Percentiles rank a stretch among this genome's conserved stretches.
phyloP scores from a whole-genome alignment of 2,329 filamentous ascomycete genomes.

The Rhinocladiella mackenziei region DNA sequence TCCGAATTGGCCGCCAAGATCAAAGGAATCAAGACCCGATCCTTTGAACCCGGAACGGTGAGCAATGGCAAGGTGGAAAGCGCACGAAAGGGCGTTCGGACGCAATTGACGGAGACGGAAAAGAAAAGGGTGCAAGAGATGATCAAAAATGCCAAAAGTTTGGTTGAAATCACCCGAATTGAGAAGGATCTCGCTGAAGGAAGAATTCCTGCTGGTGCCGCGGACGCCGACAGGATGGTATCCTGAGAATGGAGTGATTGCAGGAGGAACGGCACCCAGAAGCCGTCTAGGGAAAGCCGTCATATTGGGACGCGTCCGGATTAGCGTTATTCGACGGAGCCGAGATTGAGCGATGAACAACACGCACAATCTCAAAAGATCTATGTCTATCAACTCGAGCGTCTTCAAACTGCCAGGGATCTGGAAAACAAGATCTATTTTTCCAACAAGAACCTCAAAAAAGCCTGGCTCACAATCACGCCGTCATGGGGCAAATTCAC shows the following conservation, averaged over 20 bases:
- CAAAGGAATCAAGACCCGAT: slow-evolving; percentile 75
- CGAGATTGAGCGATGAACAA: neutral
- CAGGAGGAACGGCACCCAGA: too few relatives aligned
- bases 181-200: slow-evolving; percentile 93
- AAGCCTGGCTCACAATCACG: slow-evolving; percentile 66
- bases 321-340: neutral
- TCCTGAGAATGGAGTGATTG: too few relatives aligned
- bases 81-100: slow-evolving; percentile 62
- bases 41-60: slow-evolving; percentile 53
- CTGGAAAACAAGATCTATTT: slow-evolving; percentile 20
- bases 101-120: slow-evolving; percentile 85
- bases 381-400: slow-evolving; percentile 1
- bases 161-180: slow-evolving; percentile 83
- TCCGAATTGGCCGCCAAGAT: slow-evolving; percentile 80
- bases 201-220: slow-evolving; percentile 65
- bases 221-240: slow-evolving; percentile 36
- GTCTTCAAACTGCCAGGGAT: neutral
- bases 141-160: slow-evolving; percentile 80
- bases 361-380: neutral
- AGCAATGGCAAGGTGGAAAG: slow-evolving; percentile 43
- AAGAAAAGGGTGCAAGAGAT: slow-evolving; percentile 78
- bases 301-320: too few relatives aligned
- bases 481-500: slow-evolving; percentile 71
- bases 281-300: too few relatives aligned
- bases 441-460: slow-evolving; percentile 71